Evolutionary conservation across 352 stramenopile species (phyloP).

Genomic region (Pythium insidiosum): DNA sequence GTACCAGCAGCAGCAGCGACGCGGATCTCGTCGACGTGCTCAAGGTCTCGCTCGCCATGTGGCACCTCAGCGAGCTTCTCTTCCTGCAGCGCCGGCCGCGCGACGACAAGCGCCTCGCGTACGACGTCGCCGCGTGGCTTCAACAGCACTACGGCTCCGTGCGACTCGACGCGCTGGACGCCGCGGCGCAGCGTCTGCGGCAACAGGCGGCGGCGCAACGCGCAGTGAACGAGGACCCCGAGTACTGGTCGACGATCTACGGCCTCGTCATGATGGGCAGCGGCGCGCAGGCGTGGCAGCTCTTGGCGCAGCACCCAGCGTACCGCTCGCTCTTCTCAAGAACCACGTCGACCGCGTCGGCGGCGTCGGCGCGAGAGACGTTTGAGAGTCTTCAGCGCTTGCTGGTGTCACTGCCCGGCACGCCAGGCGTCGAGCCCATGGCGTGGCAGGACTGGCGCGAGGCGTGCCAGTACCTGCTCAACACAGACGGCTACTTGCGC

Average conservation of each 20-base stretch:
- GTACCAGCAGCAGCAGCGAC: conserved; percentile 8
- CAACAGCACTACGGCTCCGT: conserved; percentile 64
- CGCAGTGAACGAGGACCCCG: conserved; percentile 31
- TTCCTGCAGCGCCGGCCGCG: conserved; percentile 47
- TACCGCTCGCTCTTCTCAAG: conserved; percentile 47
- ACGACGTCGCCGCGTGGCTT: conserved; percentile 65
- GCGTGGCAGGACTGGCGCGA: conserved; percentile 66
- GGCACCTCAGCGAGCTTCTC: conserved; percentile 72
- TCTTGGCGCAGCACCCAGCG: conserved; percentile 50
- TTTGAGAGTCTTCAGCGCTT: conserved; percentile 59
- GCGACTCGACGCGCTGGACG: conserved; percentile 44
- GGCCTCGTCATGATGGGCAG: conserved; percentile 39
- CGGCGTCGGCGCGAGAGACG: conserved; percentile 27
- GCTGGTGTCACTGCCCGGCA: conserved; percentile 59
- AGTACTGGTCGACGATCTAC: conserved; percentile 65
- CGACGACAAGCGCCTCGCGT: conserved; percentile 49
- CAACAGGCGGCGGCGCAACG: conserved; percentile 5
- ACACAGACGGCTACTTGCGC: conserved; percentile 44
- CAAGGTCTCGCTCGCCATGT: conserved; percentile 73
- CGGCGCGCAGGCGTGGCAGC: conserved; percentile 40
- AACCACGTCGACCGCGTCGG: conserved; percentile 28
- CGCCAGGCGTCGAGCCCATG: conserved; percentile 5
- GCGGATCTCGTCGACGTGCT: conserved; percentile 29
- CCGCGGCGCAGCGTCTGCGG: conserved; percentile 33
- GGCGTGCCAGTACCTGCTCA: conserved; percentile 45